Percentiles rank a stretch among this genome's conserved stretches.
Evolutionary conservation across 805 yeast species (phyloP).

Genomic region (Jamesozyma piceae): DNA sequence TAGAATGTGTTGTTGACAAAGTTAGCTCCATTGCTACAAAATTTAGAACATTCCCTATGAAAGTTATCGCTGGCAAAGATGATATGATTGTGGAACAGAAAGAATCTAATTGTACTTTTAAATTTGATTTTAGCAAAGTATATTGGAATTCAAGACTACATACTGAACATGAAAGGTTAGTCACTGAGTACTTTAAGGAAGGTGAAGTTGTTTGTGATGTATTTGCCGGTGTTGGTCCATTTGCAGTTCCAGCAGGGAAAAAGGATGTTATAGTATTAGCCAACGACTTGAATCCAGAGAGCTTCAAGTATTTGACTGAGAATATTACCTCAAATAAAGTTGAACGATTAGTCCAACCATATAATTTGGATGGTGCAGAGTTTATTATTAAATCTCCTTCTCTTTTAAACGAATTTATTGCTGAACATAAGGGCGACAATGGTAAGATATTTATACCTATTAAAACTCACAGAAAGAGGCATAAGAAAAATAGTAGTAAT

Average conservation of each 20-base stretch:
- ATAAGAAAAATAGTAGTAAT: constrained; percentile 22
- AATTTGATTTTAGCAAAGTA: constrained; percentile 84
- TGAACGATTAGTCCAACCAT: constrained; percentile 46
- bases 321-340: constrained; percentile 64
- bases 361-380: constrained; percentile 73
- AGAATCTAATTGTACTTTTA: constrained; percentile 79
- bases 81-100: constrained; percentile 70
- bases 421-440: constrained; percentile 30
- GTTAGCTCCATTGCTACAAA: constrained; percentile 77
- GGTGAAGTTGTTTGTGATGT: constrained; percentile 86
- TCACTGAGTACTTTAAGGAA: constrained; percentile 43
- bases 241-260: constrained; percentile 91
- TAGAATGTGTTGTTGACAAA: constrained; percentile 87
- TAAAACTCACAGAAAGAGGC: constrained; percentile 29
- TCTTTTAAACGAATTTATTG: constrained; percentile 39
- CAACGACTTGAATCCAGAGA: constrained; percentile 86
- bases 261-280: constrained; percentile 74
- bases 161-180: constrained; percentile 83
- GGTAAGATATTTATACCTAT: constrained; percentile 32
- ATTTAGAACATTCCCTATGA: constrained; percentile 89
- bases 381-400: constrained; percentile 57
- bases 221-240: constrained; percentile 98
- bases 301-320: constrained; percentile 56
- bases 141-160: constrained; percentile 96
- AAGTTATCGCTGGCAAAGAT: constrained; percentile 75